A percentile compares a stretch with the other conserved stretches of the same genome.
Conservation (phyloP, 2,329 filamentous ascomycete genomes). For the Botryotinia globosa region DNA sequence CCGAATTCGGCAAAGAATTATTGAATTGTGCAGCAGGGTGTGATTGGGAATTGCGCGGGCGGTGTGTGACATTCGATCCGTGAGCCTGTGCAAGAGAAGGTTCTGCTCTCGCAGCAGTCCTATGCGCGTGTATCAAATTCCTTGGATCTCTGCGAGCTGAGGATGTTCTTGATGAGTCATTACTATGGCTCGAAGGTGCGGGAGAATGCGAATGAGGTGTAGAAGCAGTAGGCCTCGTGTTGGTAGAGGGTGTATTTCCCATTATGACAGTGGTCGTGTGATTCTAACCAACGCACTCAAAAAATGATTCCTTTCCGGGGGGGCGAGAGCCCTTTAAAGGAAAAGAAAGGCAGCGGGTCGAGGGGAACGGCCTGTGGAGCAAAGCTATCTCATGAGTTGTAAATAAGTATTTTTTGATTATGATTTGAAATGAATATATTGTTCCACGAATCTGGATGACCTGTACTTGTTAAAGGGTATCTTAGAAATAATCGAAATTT, state of each 20-base stretch:
- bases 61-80: slow-evolving; percentile 37
- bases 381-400: background rate
- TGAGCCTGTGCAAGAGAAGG: slow-evolving; percentile 58
- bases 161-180: slow-evolving; percentile 33
- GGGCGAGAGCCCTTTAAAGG: background rate
- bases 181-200: slow-evolving; percentile 34
- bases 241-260: slow-evolving; percentile 47
- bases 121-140: slow-evolving; percentile 55
- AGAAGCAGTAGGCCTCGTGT: slow-evolving; percentile 41
- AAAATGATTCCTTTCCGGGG: background rate
- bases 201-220: slow-evolving; percentile 33
- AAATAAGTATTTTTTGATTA: slow-evolving; percentile 4
- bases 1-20: slow-evolving; percentile 28
- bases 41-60: slow-evolving; percentile 33
- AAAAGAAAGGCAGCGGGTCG: background rate
- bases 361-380: background rate
- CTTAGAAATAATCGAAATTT: slow-evolving; percentile 2
- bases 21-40: slow-evolving; percentile 25
- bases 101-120: slow-evolving; percentile 59
- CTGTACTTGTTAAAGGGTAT: background rate
- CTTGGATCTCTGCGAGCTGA: slow-evolving; percentile 43
- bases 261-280: slow-evolving; percentile 38
- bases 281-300: slow-evolving; percentile 17
- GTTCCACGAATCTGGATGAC: background rate
- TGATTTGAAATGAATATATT: background rate